These are phyloP conservation scores for Penicillium rolfsii DNA, from an alignment of 2,329 filamentous ascomycete genomes.

Conservation along the genomic window DNA sequence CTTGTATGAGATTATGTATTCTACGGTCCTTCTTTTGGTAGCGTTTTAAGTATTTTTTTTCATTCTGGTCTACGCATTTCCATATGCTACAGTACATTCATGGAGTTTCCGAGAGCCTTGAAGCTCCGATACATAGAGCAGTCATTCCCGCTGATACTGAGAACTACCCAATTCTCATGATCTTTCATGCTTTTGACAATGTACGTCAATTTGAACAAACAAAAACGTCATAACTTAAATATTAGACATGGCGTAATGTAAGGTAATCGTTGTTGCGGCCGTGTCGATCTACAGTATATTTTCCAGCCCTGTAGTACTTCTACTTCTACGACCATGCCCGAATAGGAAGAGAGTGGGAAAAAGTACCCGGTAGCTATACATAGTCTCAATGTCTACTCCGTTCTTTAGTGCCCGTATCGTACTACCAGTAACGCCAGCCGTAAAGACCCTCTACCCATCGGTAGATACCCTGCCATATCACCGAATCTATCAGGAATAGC, in stretches of 20 bases:
- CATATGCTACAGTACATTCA: background rate
- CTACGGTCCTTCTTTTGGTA: constrained; percentile 1
- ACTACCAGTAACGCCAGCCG: no score
- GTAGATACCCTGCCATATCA: background rate
- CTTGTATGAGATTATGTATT: no score
- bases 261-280: background rate
- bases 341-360: background rate
- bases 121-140: background rate
- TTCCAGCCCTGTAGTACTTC: background rate
- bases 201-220: background rate
- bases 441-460: no score
- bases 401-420: no score
- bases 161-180: background rate
- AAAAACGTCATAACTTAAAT: background rate
- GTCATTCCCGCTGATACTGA: background rate
- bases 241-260: background rate
- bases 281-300: background rate
- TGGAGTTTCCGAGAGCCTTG: background rate
- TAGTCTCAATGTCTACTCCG: no score
- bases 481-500: background rate
- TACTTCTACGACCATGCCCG: background rate
- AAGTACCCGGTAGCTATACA: background rate
- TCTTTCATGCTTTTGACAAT: background rate
- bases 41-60: background rate
- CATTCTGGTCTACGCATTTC: no score